Conservation (phyloP, 345 rosid species). For the Aegle marmelos region DNA sequence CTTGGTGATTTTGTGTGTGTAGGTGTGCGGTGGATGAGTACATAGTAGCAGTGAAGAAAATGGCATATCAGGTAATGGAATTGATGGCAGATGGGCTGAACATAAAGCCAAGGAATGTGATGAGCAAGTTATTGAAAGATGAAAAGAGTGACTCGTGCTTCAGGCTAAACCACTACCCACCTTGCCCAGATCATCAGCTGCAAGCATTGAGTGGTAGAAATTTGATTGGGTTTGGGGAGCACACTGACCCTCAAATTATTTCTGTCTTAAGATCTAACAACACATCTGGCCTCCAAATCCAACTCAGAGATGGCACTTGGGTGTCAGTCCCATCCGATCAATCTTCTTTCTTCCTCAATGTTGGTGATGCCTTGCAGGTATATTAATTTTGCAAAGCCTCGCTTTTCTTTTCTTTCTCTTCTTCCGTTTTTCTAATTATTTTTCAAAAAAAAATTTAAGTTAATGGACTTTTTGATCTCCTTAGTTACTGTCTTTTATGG, state of each 20-base stretch:
- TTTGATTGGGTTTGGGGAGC: conserved; percentile 60
- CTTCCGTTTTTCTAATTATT: too few relatives aligned
- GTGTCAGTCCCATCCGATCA: conserved; percentile 54
- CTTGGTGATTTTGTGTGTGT: not conserved
- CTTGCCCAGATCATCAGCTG: conserved; percentile 31
- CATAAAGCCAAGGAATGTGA: conserved; percentile 32
- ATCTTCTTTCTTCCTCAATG: conserved; percentile 44
- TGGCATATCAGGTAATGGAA: conserved; percentile 48
- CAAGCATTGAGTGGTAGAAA: conserved; percentile 36
- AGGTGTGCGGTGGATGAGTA: conserved; percentile 46
- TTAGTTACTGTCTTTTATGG: not conserved
- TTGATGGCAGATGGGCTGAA: conserved; percentile 52
- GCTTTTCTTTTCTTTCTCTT: too few relatives aligned
- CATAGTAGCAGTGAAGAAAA: conserved; percentile 34
- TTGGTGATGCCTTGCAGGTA: conserved; percentile 62
- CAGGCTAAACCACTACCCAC: conserved; percentile 56
- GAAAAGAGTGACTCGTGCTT: conserved; percentile 49
- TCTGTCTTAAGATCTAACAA: conserved; percentile 57
- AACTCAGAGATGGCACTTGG: conserved; percentile 49
- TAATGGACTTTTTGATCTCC: too few relatives aligned
- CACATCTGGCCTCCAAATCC: conserved; percentile 56
- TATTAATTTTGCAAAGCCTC: not conserved
- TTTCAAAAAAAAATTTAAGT: too few relatives aligned
- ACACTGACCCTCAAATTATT: conserved; percentile 66
- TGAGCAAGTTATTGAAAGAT: conserved; percentile 49